phyloP scores from a whole-genome alignment of 2,329 filamentous ascomycete species.

The Paecilomyces sp. region DNA sequence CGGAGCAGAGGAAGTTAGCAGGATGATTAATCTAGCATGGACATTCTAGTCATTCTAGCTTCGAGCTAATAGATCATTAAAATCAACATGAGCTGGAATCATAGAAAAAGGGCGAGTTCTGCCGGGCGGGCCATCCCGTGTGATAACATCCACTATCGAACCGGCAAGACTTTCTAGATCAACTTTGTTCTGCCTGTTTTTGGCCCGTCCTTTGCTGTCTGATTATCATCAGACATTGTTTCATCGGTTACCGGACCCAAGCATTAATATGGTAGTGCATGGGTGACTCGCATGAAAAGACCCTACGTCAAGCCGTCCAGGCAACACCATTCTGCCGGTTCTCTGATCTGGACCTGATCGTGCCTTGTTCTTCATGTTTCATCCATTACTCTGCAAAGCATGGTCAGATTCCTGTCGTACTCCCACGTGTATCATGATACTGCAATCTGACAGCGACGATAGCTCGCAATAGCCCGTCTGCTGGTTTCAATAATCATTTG shows the following conservation, averaged over 20 bases:
- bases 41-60: background rate
- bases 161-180: background rate
- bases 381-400: background rate
- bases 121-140: background rate
- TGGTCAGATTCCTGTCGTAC: background rate
- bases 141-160: background rate
- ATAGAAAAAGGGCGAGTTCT: background rate
- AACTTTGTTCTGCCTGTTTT: background rate
- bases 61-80: background rate
- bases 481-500: background rate
- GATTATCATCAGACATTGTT: background rate
- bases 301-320: background rate
- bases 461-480: background rate
- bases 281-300: background rate
- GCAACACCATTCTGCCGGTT: background rate
- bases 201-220: background rate
- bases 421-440: background rate
- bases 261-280: too few relatives aligned
- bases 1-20: background rate
- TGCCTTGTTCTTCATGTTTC: background rate
- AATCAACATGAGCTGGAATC: background rate
- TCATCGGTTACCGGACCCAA: background rate
- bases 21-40: background rate
- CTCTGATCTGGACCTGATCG: background rate
- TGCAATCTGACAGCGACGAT: background rate